Conservation (phyloP, 768 basidiomycete species). For the Chalciporus piperatus region DNA sequence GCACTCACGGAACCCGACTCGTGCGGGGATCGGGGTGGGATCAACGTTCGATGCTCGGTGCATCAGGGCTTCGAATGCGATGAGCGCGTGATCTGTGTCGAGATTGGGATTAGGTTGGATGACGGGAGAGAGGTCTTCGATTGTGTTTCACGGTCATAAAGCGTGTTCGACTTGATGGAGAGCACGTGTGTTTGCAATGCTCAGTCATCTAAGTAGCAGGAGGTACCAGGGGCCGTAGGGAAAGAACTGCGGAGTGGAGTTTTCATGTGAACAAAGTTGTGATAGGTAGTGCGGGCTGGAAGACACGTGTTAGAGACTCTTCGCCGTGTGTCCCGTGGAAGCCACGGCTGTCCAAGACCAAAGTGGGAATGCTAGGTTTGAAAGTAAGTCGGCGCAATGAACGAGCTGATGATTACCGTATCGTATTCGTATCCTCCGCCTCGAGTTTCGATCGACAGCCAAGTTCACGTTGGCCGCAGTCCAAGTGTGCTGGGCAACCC, state of each 20-base stretch:
- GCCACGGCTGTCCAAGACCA: conserved; percentile 17
- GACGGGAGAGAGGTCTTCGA: conserved; percentile 9
- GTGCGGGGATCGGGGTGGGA: conserved; percentile 21
- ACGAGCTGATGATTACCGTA: neutral
- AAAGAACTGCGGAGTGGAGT: conserved; percentile 9
- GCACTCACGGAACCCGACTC: conserved; percentile 3
- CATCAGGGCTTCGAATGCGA: conserved; percentile 9
- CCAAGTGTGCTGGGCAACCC: conserved; percentile 2
- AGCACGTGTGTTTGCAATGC: neutral
- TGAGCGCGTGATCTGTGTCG: conserved; percentile 23
- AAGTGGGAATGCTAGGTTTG: neutral
- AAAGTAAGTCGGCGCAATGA: neutral
- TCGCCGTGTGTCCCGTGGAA: conserved; percentile 14
- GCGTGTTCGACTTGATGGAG: conserved; percentile 3
- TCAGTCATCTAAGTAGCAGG: neutral
- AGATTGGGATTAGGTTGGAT: conserved; percentile 25
- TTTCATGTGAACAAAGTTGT: conserved; percentile 20
- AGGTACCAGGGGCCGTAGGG: neutral
- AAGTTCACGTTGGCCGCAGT: conserved; percentile 21
- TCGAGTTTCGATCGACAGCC: neutral
- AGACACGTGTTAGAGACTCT: conserved; percentile 18
- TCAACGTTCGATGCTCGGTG: conserved; percentile 5
- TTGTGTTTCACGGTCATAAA: conserved; percentile 13
- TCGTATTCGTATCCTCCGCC: neutral
- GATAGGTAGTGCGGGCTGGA: conserved; percentile 15